These are phyloP conservation scores for Boletus subparvulus DNA, from an alignment of 768 basidiomycete species.

Conservation along the genomic window DNA sequence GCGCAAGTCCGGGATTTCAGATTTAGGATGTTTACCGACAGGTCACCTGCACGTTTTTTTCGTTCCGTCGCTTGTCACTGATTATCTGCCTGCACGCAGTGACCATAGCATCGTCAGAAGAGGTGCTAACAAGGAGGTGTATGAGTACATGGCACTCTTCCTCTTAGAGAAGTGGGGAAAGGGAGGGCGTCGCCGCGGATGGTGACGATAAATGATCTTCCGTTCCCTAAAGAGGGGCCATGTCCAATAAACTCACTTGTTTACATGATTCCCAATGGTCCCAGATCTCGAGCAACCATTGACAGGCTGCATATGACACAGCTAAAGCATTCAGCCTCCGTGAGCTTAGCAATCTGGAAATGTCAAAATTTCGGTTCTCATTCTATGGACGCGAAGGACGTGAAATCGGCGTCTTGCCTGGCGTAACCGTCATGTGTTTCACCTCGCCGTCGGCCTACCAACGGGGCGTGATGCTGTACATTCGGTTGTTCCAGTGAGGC, in stretches of 20 bases:
- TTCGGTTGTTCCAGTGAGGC: slow-evolving; percentile 1
- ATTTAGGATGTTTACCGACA: slow-evolving; percentile 98
- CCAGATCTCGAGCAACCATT: not conserved
- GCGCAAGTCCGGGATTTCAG: slow-evolving; percentile 70
- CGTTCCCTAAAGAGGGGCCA: not conserved
- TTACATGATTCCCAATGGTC: slow-evolving; percentile 4
- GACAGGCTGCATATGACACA: not conserved
- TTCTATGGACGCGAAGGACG: not conserved
- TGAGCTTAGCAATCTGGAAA: not conserved
- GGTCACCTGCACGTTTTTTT: slow-evolving; percentile 45
- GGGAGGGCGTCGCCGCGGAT: slow-evolving; percentile 63
- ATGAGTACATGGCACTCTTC: slow-evolving; percentile 82
- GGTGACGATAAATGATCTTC: slow-evolving; percentile 36
- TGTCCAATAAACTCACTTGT: slow-evolving; percentile 8
- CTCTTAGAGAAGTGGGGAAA: slow-evolving; percentile 93
- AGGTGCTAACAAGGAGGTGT: slow-evolving; percentile 81
- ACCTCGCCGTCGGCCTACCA: not conserved
- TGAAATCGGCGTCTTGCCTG: not conserved
- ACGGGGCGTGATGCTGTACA: not conserved
- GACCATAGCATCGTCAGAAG: slow-evolving; percentile 76
- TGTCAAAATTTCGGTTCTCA: not conserved
- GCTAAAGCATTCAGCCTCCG: not conserved
- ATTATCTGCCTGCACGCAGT: slow-evolving; percentile 39
- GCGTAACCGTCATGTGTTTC: not conserved
- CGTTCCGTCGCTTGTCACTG: slow-evolving; percentile 1